A percentile compares a stretch with the other conserved stretches of the same genome.
Evolutionary conservation across 2,329 filamentous ascomycete genomes (phyloP).

Genomic region (Cordyceps pruinosa): DNA sequence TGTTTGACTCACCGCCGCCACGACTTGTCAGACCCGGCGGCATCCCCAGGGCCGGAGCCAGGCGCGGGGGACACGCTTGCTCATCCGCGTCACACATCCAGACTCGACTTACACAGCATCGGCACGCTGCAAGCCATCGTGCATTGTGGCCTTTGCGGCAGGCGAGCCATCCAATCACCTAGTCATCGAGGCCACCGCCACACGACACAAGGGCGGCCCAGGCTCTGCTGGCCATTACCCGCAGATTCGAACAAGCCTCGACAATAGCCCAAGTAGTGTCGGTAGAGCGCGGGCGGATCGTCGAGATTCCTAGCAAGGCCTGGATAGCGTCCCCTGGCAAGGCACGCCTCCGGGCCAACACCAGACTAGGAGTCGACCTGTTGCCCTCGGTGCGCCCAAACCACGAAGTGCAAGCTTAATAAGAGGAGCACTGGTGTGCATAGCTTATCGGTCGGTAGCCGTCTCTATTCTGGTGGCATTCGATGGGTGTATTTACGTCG

Average conservation of each 20-base stretch:
- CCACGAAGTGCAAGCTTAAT: not conserved
- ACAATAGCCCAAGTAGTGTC: not conserved
- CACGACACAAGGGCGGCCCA: not conserved
- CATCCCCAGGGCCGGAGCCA: not conserved
- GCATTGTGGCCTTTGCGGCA: not conserved
- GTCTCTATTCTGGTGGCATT: no score
- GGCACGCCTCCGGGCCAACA: not conserved
- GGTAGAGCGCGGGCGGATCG: conserved; percentile 6
- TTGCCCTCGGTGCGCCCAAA: not conserved
- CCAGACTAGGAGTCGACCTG: conserved; percentile 3
- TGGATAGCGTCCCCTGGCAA: not conserved
- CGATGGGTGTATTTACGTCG: conserved; percentile 7
- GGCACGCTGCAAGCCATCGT: conserved; percentile 1
- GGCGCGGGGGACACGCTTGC: not conserved
- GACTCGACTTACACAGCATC: conserved; percentile 7
- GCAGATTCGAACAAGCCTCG: not conserved
- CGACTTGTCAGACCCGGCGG: not conserved
- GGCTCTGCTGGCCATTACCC: not conserved
- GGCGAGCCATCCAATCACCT: not conserved
- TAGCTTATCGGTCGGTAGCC: no score
- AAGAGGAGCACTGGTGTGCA: no score
- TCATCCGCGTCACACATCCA: not conserved
- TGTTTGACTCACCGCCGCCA: conserved; percentile 11
- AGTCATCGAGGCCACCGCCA: not conserved
- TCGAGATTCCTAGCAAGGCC: not conserved